These are phyloP conservation scores for Talaromyces borbonicus DNA, from an alignment of 495 filamentous ascomycete genomes.

Conservation along the genomic window DNA sequence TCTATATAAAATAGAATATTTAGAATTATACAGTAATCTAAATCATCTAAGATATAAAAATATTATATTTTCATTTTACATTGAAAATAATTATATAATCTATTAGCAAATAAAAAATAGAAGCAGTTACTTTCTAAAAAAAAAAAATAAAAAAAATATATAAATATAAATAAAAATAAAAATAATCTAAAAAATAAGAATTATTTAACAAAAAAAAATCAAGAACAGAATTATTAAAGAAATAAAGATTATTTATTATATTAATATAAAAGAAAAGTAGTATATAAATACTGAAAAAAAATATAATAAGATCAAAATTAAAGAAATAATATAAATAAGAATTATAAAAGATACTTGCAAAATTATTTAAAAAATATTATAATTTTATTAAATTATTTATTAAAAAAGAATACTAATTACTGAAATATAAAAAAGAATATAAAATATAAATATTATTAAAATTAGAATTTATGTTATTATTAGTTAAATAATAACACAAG, in stretches of 20 bases:
- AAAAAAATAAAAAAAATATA: background rate
- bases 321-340: background rate
- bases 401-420: background rate
- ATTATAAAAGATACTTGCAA: background rate
- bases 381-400: slow-evolving; percentile 1
- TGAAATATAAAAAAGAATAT: slow-evolving; percentile 3
- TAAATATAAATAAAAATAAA: background rate
- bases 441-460: slow-evolving; percentile 6
- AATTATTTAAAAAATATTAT: background rate
- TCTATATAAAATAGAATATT: too few species aligned
- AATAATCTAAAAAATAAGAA: too few species aligned
- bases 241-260: too few species aligned
- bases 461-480: slow-evolving; percentile 2
- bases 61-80: background rate
- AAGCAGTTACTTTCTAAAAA: background rate
- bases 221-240: too few species aligned
- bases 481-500: too few species aligned
- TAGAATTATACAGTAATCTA: too few species aligned
- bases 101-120: background rate
- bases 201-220: too few species aligned
- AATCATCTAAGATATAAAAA: too few species aligned
- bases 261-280: too few species aligned
- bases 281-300: too few species aligned
- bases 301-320: background rate
- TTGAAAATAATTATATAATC: background rate